Evolutionary conservation across 1,284 basidiomycete species (phyloP).

Genomic region (Mycocalia duriaeana): DNA sequence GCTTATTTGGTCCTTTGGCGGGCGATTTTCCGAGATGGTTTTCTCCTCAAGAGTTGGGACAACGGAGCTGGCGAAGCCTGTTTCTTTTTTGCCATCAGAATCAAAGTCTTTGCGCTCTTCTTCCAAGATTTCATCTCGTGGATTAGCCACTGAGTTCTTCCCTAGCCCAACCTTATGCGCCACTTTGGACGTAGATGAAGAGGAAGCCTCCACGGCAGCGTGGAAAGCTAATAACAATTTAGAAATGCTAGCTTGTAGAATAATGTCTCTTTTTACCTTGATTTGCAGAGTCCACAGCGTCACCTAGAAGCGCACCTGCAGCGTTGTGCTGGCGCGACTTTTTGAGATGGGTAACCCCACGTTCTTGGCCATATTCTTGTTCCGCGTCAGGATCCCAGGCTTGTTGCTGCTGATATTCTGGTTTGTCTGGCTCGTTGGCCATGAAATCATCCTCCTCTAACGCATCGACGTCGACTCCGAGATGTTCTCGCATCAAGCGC

Average conservation of each 20-base stretch:
- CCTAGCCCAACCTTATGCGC: slow-evolving; percentile 39
- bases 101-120: slow-evolving; percentile 53
- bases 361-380: slow-evolving; percentile 47
- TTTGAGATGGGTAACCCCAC: slow-evolving; percentile 38
- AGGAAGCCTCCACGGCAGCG: slow-evolving; percentile 34
- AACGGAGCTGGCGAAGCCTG: slow-evolving; percentile 59
- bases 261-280: slow-evolving; percentile 41
- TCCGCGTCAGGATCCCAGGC: slow-evolving; percentile 81
- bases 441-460: slow-evolving; percentile 77
- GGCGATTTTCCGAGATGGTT: slow-evolving; percentile 39
- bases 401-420: slow-evolving; percentile 52
- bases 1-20: slow-evolving; percentile 24
- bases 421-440: slow-evolving; percentile 48
- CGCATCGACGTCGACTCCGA: slow-evolving; percentile 92
- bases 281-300: slow-evolving; percentile 33
- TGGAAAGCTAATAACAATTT: slow-evolving; percentile 33
- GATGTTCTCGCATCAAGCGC: slow-evolving; percentile 93
- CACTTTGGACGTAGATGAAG: slow-evolving; percentile 22
- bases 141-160: slow-evolving; percentile 25
- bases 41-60: slow-evolving; percentile 76
- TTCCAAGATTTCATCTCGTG: slow-evolving; percentile 37
- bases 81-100: slow-evolving; percentile 44
- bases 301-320: slow-evolving; percentile 29
- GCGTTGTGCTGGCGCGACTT: slow-evolving; percentile 34
- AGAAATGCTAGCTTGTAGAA: background rate